Base-by-base conservation (phyloP, 2,329 filamentous ascomycete species). In the Arachnopeziza araneosa region DNA sequence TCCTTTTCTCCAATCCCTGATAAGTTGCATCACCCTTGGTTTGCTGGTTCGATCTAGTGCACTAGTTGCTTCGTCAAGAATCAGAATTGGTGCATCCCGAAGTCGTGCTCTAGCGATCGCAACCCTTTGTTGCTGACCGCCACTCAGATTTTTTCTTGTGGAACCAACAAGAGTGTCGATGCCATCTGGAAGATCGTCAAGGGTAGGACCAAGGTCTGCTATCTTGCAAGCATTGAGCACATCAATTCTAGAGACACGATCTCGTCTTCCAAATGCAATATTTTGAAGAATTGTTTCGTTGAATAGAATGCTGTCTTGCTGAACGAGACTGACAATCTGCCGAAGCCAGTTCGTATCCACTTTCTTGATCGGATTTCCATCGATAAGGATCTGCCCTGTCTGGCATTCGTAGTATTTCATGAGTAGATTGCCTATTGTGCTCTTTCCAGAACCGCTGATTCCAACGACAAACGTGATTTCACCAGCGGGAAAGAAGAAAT, bases 361-460 rank as follows among this genome's bases (percentile, higher is more conserved):
- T 0, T 75, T 76, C n/a, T 82, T 71, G 1, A 95, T 75, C 0
- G 83, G 75, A 1, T 80, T 71, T 0, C 83, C 85, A 68, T 96
- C 91, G 10, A 98, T 76, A 0, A 80, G 71, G 19, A 97, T 86
- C 0, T 82, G 73, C 0, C 93, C 93, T 0, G 76, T 76, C 0
- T 76, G 73, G 0, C 90, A 84, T 7, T 83, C 77, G 69, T 97
- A 96, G 67, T 96, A 89, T 14, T 87, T 84, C 55, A 92, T 79
- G 0, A 98, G 79, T 0, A 98, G 79, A 69, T 91, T 91, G 1
- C 88, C 87, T 1, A 98, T 70, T 0, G 93, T 98, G 67, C 91
- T 96, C 73, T 98, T 98, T 0, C 93, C 93, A 1, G 91, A 96
- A 0, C 95, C 95, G 69, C 91, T 96, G 68, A 82, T 83, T 0